Base-by-base conservation (phyloP, 2,329 filamentous ascomycete species). In the Calonectria crousiana region DNA sequence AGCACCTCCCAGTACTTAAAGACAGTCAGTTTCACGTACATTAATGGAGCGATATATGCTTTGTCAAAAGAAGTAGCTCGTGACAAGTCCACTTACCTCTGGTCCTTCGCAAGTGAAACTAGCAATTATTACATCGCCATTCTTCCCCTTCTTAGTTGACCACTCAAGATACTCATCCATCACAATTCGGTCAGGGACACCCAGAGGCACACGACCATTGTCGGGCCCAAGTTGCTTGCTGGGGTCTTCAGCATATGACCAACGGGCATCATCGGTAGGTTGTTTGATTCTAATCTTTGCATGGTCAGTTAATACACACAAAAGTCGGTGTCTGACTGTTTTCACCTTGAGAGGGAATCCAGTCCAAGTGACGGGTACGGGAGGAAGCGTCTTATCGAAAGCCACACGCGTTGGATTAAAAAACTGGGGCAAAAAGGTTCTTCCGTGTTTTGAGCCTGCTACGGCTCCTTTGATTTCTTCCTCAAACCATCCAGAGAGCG, bases 111-210 rank as follows among this genome's bases (percentile, higher is more conserved):
- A 67, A 20, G 70, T 72, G 52, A 72, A 72, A 26, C 49, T 67
- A 13, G 52, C 70, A 51, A 53, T 38, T 14, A 67, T 34, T 4
- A 72, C 66, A 8, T 67, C 56, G 20, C 44, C 52, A 28, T 72
- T 41, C 20, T 36, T 44, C 18, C 67, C 36, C 53, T 49, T 67
- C 36, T 72, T 58, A 23, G 66, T 64, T 13, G 70, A 67, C 70
- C 70, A 72, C 62, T 72, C 70, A 34, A 67, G 64, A 26, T 72
- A 72, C 23, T 72, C 70, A 51, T 72, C 70, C 49, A 62, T 62
- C n/a, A 62, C 9, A 3, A 16, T 41, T 13, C 56, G 56, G 10
- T 62, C 34, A 41, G 56, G 56, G 3, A n/a, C 14, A 5, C n/a
- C n/a, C n/a, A 13, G 11, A 6, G 30, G 30, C 2, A 56, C 30